phyloP scores from a whole-genome alignment of 371 early-diverging fungal genomes.

The Syncephalastrum monosporum region DNA sequence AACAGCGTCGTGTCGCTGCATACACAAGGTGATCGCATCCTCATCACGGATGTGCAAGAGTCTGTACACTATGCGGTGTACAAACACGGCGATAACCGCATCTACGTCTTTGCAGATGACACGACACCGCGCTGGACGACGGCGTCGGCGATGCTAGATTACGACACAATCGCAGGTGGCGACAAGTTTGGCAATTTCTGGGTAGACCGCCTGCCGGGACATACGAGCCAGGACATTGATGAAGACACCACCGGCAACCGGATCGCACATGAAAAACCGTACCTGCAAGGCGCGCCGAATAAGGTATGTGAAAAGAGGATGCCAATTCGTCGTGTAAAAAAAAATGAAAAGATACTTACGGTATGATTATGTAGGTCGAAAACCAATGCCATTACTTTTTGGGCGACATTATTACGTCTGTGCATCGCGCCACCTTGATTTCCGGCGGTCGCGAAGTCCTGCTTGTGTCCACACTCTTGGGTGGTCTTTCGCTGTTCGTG shows the following conservation, averaged over 20 bases:
- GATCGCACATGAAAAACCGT: constrained; percentile 74
- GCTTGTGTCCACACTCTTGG: constrained; percentile 85
- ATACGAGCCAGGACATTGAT: constrained; percentile 72
- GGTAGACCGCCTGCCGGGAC: constrained; percentile 72
- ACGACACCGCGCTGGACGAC: constrained; percentile 89
- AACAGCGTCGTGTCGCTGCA: constrained; percentile 70
- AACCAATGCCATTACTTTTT: constrained; percentile 76
- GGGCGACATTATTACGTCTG: constrained; percentile 84
- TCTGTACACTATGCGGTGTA: constrained; percentile 83
- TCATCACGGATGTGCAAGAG: constrained; percentile 87
- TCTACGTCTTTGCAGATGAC: constrained; percentile 93
- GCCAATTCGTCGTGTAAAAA: too few relatives aligned
- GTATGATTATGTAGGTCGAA: constrained; percentile 38
- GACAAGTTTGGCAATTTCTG: constrained; percentile 97
- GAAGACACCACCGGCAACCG: constrained; percentile 87
- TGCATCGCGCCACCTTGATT: constrained; percentile 76
- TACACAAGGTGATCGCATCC: constrained; percentile 84
- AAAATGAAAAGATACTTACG: too few relatives aligned
- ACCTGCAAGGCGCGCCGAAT: constrained; percentile 83
- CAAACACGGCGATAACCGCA: constrained; percentile 70
- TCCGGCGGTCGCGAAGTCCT: constrained; percentile 85
- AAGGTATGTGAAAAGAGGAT: constrained; percentile 54
- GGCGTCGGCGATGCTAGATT: constrained; percentile 78
- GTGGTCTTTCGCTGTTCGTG: constrained; percentile 80
- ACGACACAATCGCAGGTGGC: constrained; percentile 89